These are phyloP conservation scores for Zygotorulaspora sp. DNA, from an alignment of 805 yeast species.

Conservation along the genomic window DNA sequence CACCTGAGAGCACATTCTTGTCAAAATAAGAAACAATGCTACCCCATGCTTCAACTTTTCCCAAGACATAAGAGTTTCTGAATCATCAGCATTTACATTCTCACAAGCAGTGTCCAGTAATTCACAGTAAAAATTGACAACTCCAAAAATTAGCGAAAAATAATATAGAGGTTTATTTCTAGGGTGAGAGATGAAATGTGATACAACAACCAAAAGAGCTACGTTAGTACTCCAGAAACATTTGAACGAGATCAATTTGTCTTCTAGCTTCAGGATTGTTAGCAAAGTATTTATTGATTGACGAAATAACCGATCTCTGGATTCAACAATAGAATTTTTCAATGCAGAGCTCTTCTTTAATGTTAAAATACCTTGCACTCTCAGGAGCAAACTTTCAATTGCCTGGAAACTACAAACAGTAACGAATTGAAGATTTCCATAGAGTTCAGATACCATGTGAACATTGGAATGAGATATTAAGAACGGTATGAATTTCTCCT, in stretches of 20 bases:
- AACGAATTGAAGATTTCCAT: not conserved
- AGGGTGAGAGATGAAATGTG: not conserved
- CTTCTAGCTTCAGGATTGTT: not conserved
- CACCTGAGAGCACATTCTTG: conserved; percentile 5
- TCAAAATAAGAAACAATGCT: not conserved
- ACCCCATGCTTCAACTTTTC: not conserved
- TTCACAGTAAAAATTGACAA: not conserved
- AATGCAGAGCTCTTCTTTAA: not conserved
- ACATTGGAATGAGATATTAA: not conserved
- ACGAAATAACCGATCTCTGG: not conserved
- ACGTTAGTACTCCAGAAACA: not conserved
- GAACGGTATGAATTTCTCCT: conserved; percentile 1
- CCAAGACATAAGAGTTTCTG: not conserved
- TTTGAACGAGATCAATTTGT: not conserved
- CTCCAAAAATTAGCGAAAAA: not conserved
- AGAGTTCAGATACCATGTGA: not conserved
- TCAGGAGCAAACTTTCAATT: not conserved
- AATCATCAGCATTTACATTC: no score
- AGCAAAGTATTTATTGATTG: not conserved
- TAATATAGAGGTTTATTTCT: not conserved
- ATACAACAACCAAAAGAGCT: not conserved
- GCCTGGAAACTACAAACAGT: not conserved
- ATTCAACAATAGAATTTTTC: not conserved
- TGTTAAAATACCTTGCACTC: not conserved
- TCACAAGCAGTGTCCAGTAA: no score